Evolutionary conservation across 495 filamentous ascomycete species (phyloP), one percentile per base, ranked within the genome.

Genomic region (Poronia punctata): DNA sequence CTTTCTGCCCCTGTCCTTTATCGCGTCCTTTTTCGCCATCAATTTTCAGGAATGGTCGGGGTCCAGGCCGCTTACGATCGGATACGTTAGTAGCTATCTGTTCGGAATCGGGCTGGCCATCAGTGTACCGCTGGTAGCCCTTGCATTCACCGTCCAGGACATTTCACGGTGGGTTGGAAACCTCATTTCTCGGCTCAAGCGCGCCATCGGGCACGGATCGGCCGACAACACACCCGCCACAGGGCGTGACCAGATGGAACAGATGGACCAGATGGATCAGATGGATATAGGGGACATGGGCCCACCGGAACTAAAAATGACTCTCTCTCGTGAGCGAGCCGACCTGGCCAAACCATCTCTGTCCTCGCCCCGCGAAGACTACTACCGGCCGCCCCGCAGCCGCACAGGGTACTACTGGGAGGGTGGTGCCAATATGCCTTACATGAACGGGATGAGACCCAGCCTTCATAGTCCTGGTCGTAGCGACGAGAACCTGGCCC

Each of bases 31-130:
- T 32, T 83, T 83, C 57, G 73, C 79, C 0, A 81, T 84, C 53
- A 77, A 80, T 33, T 59, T 84, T 35, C 44, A 53, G 9, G 74
- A 82, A 36, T 84, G 52, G 39, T 46, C 65, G 27, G 60, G 59
- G 2, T 35, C 35, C 26, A 39, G 54, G 0, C 46, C 53, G 9
- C 48, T 84, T 14, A 66, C 67, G 5, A 57, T 84, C 3, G 47
- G 40, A 3, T 84, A 77, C 47, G 80, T 84, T 4, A 63, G 68
- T 11, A 79, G 78, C 49, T 83, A 76, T 49, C 73, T 77, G 28
- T 84, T 84, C 40, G 79, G 80, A 7, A 73, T 83, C 29, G 79
- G 80, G 3, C 72, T 84, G 24, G 72, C 72, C n/a, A 75, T 84
- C 33, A 76, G 73, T 0, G 76, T 82, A 28, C 78, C 78, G 0